These are phyloP conservation scores for Paspalum notatum DNA, from an alignment of 176 grass and related monocot genomes.

Conservation along the genomic window DNA sequence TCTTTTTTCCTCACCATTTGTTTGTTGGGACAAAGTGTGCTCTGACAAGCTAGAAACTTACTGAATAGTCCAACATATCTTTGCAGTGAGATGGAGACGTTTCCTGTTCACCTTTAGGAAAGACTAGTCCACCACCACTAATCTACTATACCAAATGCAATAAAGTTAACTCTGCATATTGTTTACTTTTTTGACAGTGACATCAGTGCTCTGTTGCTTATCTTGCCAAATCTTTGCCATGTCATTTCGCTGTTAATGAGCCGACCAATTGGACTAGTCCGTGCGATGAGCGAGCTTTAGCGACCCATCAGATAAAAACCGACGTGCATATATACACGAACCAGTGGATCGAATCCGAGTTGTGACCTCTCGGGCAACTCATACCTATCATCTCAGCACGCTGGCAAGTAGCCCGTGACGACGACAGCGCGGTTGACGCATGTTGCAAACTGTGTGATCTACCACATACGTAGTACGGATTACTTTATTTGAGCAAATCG, in stretches of 20 bases:
- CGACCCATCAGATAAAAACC: not conserved
- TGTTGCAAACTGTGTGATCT: not conserved
- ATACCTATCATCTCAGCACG: not conserved
- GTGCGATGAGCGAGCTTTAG: not conserved
- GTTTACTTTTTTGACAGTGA: constrained; percentile 3
- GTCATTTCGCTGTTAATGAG: constrained; percentile 20
- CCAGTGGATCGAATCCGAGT: not conserved
- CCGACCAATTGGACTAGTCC: not conserved
- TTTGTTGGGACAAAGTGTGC: not conserved
- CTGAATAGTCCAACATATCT: not conserved
- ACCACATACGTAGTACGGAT: too few relatives aligned
- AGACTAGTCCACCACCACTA: not conserved
- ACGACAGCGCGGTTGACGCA: not conserved
- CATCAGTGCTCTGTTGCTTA: constrained; percentile 9
- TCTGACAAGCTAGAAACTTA: not conserved
- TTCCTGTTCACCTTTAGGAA: constrained; percentile 10
- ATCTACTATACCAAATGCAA: not conserved
- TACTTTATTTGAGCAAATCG: not conserved
- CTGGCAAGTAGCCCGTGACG: constrained; percentile 1
- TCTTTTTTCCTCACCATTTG: not conserved
- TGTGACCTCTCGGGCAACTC: not conserved
- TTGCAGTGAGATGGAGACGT: not conserved
- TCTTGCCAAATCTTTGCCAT: constrained; percentile 3
- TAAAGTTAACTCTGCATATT: not conserved
- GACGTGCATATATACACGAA: not conserved